A percentile compares a stretch with the other conserved stretches of the same genome.
Evolutionary conservation across 2,329 filamentous ascomycete genomes (phyloP).

Genomic region (Botrytis sinoallii): DNA sequence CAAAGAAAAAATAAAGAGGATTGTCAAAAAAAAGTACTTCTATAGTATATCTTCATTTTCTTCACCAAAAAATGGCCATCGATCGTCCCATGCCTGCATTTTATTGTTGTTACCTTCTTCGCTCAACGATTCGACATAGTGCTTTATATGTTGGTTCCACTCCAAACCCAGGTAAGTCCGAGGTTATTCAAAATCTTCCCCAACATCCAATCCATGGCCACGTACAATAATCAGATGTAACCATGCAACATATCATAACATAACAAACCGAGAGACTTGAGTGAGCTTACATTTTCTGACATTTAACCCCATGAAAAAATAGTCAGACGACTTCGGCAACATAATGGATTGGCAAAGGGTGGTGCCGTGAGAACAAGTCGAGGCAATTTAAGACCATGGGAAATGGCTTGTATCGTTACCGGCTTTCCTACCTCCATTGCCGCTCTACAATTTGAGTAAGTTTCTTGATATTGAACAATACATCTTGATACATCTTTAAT

Average conservation of each 20-base stretch:
- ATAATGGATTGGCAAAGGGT: slow-evolving; percentile 81
- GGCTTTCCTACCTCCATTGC: slow-evolving; percentile 86
- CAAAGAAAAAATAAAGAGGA: neutral
- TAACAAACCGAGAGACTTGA: neutral
- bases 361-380: slow-evolving; percentile 76
- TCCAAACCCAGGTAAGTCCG: slow-evolving; percentile 61
- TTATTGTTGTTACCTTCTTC: slow-evolving; percentile 89
- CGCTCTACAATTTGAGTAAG: slow-evolving; percentile 90
- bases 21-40: neutral
- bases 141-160: slow-evolving; percentile 87
- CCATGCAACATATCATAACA: neutral
- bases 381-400: slow-evolving; percentile 73
- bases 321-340: slow-evolving; percentile 77
- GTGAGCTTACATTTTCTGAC: neutral
- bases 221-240: neutral
- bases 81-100: slow-evolving; percentile 71
- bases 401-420: slow-evolving; percentile 81
- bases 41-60: neutral
- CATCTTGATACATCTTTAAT: neutral
- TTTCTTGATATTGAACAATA: neutral
- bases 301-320: slow-evolving; percentile 14
- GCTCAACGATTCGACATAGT: slow-evolving; percentile 71
- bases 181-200: neutral
- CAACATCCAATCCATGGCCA: neutral
- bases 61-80: slow-evolving; percentile 29